Evolutionary conservation across 2,329 filamentous ascomycete species (phyloP).

Genomic region (Teratosphaeria epicoccoides): DNA sequence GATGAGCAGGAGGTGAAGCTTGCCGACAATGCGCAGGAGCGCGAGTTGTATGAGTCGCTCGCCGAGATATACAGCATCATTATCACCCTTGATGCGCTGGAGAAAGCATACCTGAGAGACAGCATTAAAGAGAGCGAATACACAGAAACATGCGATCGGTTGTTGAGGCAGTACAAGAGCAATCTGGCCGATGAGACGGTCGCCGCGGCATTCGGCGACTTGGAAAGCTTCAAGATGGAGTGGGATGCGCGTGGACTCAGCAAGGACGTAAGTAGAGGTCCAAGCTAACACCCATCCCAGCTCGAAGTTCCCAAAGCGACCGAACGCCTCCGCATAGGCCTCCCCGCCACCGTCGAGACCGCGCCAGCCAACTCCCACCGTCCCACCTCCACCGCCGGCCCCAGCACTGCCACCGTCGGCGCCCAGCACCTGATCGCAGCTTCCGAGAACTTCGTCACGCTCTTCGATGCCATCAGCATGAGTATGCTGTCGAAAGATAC

Average conservation of each 20-base stretch:
- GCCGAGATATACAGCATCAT: conserved; percentile 98
- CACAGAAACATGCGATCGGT: conserved; percentile 86
- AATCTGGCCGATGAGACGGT: conserved; percentile 85
- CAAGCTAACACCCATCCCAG: conserved; percentile 36
- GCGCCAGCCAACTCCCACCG: conserved; percentile 33
- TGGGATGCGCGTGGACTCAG: conserved; percentile 61
- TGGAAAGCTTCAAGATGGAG: conserved; percentile 82
- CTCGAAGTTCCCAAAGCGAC: conserved; percentile 91
- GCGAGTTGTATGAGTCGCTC: conserved; percentile 88
- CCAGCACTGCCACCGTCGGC: conserved; percentile 38
- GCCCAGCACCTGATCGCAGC: conserved; percentile 68
- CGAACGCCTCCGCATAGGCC: conserved; percentile 80
- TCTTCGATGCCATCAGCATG: conserved; percentile 86
- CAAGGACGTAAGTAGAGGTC: not conserved
- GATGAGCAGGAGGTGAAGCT: conserved; percentile 81
- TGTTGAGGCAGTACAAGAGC: conserved; percentile 94
- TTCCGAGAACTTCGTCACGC: conserved; percentile 97
- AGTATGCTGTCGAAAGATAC: conserved; percentile 91
- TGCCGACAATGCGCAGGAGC: conserved; percentile 72
- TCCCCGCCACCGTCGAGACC: conserved; percentile 71
- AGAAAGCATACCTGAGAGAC: conserved; percentile 95
- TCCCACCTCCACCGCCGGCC: conserved; percentile 23
- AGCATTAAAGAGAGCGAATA: conserved; percentile 86
- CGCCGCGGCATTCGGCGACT: conserved; percentile 71
- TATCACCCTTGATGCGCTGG: conserved; percentile 84